Conservation (phyloP, 2,329 filamentous ascomycete genomes). For the Furcasterigmium furcatum region DNA sequence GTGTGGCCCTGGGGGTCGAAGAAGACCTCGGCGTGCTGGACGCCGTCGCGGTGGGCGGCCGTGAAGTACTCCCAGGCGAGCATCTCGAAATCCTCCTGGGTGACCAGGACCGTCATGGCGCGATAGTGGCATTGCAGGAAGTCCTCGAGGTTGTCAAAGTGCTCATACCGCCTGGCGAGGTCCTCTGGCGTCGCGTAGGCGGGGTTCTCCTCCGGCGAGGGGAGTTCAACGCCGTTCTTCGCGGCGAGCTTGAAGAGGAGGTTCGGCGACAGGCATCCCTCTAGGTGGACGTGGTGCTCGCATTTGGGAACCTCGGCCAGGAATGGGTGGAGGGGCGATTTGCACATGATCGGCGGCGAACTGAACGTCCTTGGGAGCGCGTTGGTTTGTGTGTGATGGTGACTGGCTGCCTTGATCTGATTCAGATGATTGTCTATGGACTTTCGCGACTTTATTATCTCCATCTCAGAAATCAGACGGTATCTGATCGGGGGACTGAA, state of each 20-base stretch:
- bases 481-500: no score
- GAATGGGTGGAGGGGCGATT: slow-evolving; percentile 51
- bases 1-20: slow-evolving; percentile 78
- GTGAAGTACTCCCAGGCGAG: slow-evolving; percentile 70
- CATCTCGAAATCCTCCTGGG: slow-evolving; percentile 65
- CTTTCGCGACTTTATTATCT: no score
- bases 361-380: not conserved
- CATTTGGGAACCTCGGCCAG: slow-evolving; percentile 69
- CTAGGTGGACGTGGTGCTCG: slow-evolving; percentile 78
- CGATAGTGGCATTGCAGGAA: slow-evolving; percentile 76
- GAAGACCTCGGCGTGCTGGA: slow-evolving; percentile 73
- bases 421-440: no score
- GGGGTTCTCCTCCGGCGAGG: slow-evolving; percentile 42
- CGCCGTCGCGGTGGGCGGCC: slow-evolving; percentile 58
- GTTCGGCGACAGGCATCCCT: slow-evolving; percentile 67
- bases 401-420: not conserved
- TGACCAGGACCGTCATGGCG: slow-evolving; percentile 65
- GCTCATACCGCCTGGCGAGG: slow-evolving; percentile 59
- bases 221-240: slow-evolving; percentile 62
- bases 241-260: slow-evolving; percentile 66
- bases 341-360: slow-evolving; percentile 42
- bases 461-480: no score
- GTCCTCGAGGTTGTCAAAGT: slow-evolving; percentile 72
- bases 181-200: slow-evolving; percentile 59
- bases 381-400: not conserved